Evolutionary conservation across 345 rosid genomes (phyloP), one percentile per base, ranked within the genome.

Genomic region (Streptanthus diversifolius): DNA sequence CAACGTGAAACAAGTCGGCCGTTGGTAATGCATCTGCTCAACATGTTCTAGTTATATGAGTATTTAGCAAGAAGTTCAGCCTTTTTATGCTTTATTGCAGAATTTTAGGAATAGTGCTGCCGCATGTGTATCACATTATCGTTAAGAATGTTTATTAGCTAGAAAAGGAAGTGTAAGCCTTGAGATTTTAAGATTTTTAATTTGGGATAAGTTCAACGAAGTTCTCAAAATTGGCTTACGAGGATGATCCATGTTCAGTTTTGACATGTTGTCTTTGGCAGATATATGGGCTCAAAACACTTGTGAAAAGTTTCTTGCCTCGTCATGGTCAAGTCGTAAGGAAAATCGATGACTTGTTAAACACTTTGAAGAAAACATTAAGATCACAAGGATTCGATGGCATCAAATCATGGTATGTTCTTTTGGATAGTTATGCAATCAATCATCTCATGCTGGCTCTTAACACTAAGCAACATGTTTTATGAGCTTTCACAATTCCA

Each of bases 301-400:
- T 93, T 58, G 95, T 86, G 66, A 91, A 80, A 83, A 85, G 96
- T 72, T 91, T 91, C 83, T 79, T 89, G 85, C 90, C 95, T 36
- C 83, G 80, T 78, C 81, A 41, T 66, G 88, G 92, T 78, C 82
- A 62, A 29, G 79, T 84, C 75, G 78, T 69, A 57, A 55, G 83
- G 71, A 77, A 84, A 71, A 84, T 89, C 45, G 71, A 79, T 75
- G 83, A 75, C 36, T 76, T 93, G 76, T 58, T 91, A 68, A 76
- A 58, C 25, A 13, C 82, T 75, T 79, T 93, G 80, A 77, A 71
- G 40, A 84, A 83, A 77, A 84, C 89, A 83, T 77, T 91, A 69
- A 85, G 62, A 70, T 81, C 39, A 63, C 84, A 79, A 73, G 85
- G 82, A 62, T 43, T 32, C 25, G 80, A 66, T 72, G 78, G 64